A percentile compares a stretch with the other conserved stretches of the same genome.
Evolutionary conservation across 2,329 filamentous ascomycete species (phyloP).

Genomic region (Rutstroemia sp.): DNA sequence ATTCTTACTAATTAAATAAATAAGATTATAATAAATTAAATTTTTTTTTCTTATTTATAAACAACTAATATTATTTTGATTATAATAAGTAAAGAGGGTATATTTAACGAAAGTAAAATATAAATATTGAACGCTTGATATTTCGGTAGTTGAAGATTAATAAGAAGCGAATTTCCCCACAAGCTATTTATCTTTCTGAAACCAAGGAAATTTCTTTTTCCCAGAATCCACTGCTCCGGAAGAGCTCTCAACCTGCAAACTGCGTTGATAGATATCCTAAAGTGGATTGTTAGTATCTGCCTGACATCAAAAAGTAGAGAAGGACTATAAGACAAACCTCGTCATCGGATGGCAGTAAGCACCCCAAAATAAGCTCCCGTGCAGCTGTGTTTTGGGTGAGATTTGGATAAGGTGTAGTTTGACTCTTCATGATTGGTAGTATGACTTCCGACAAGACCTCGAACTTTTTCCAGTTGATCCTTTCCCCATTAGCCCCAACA

Average conservation of each 20-base stretch:
- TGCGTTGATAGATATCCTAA: constrained; percentile 58
- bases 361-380: constrained; percentile 71
- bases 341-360: constrained; percentile 74
- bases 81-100: neutral
- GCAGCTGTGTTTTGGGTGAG: constrained; percentile 62
- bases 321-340: constrained; percentile 54
- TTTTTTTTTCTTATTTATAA: no score
- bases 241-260: constrained; percentile 49
- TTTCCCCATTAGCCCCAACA: constrained; percentile 61
- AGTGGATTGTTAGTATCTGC: constrained; percentile 1
- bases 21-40: no score
- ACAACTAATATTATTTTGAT: no score
- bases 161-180: neutral
- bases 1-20: no score
- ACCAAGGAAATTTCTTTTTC: constrained; percentile 63
- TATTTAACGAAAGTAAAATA: neutral
- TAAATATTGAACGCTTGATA: neutral
- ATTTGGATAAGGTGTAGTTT: constrained; percentile 73
- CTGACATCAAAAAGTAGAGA: neutral
- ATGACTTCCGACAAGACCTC: constrained; percentile 92
- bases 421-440: constrained; percentile 83
- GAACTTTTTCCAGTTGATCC: constrained; percentile 98
- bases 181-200: constrained; percentile 30
- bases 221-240: constrained; percentile 40
- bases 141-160: neutral